Evolutionary conservation across 495 filamentous ascomycete species (phyloP), one percentile per base, ranked within the genome.

Genomic region (Lasiosphaeriaceae sp.): DNA sequence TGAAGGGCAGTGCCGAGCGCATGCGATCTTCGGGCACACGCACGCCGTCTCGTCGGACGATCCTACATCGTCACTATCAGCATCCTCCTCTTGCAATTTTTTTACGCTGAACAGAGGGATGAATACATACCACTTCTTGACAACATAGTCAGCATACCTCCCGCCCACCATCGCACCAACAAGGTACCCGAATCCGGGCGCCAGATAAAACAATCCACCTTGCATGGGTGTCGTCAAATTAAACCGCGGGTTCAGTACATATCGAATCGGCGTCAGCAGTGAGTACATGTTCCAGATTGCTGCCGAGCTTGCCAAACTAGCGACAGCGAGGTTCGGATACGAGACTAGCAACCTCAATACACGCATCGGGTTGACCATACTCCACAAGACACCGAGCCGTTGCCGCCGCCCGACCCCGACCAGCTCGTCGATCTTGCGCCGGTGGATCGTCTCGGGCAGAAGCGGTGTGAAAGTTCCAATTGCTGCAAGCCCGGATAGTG

Each of bases 221-320:
- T 86, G 80, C 35, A 90, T 79, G 0, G 88, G 87, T 14, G 79
- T 80, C 8, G 78, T 79, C 19, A 91, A 78, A 57, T 84, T 54
- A 72, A 89, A 90, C 17, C 87, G 80, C 11, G 87, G 86, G 62
- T 89, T 90, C 0, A 91, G 70, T 8, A 90, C 83, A 63, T 88
- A 89, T 24, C 86, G 84, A 63, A 90, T 89, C 1, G 87, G 86
- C 2, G 87, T 90, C 14, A 90, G 74, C 3, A 90, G 75, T 23
- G 77, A 81, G 62, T 90, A 90, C 77, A 87, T 86, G 60, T 87
- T 89, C 85, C 83, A 90, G 50, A 90, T 81, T 1, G 89, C 75
- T 24, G 81, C 76, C 1, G 79, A 77, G 19, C 80, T 81, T 1
- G 85, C 83, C 0, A 90, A 57, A 6, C 79, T 83, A 0, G 80